Conservation (phyloP, 371 early-diverging fungal genomes). For the Rhizopus microsporus region DNA sequence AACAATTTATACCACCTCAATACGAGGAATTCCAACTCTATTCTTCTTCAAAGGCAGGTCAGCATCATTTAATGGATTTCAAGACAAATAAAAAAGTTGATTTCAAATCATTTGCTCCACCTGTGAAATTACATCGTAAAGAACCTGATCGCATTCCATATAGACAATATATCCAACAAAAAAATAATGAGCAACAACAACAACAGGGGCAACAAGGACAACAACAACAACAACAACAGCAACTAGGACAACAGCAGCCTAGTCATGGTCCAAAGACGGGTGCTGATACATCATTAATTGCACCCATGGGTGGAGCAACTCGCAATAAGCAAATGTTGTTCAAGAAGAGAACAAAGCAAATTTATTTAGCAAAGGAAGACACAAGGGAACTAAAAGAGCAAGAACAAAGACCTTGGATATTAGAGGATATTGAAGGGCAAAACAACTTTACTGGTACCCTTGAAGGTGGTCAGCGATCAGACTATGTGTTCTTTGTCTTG, state of each 20-base stretch:
- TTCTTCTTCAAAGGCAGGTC: conserved; percentile 50
- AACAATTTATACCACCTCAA: conserved; percentile 14
- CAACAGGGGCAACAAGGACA: too few relatives aligned
- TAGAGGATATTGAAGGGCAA: conserved; percentile 73
- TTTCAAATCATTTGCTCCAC: conserved; percentile 57
- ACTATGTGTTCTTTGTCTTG: conserved; percentile 83
- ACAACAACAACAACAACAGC: conserved; percentile 15
- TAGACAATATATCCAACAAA: conserved; percentile 24
- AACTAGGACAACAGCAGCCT: conserved; percentile 27
- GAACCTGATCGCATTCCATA: conserved; percentile 41
- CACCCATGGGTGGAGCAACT: conserved; percentile 78
- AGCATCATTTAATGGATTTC: conserved; percentile 72
- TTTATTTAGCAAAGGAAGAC: conserved; percentile 75
- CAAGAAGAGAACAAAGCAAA: conserved; percentile 82
- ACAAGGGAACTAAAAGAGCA: conserved; percentile 68
- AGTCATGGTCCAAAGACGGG: conserved; percentile 57
- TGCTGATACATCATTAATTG: conserved; percentile 75
- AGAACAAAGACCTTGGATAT: conserved; percentile 78
- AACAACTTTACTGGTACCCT: conserved; percentile 74
- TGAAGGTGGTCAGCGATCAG: conserved; percentile 77
- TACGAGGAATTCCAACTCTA: conserved; percentile 64
- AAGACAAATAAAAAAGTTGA: conserved; percentile 56
- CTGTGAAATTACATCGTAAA: conserved; percentile 72
- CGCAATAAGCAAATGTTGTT: conserved; percentile 80
- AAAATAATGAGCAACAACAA: conserved; percentile 28